phyloP scores from a whole-genome alignment of 164 flowering plant genomes.

The Berberis vulgaris region DNA sequence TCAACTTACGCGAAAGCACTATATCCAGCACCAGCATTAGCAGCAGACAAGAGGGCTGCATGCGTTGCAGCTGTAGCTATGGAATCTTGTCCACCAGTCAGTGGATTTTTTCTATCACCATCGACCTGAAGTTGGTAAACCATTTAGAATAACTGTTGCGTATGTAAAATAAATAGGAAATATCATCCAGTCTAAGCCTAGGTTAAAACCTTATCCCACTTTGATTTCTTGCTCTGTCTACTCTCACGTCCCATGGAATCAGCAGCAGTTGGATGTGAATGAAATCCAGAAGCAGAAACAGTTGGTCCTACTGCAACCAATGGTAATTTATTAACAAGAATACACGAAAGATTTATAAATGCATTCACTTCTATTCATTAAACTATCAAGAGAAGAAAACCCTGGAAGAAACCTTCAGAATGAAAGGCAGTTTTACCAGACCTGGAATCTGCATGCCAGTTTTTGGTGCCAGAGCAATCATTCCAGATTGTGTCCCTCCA shows the following conservation, averaged over 20 bases:
- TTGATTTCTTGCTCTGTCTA: constrained; percentile 83
- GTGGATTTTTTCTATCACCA: constrained; percentile 45
- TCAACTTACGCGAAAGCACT: constrained; percentile 72
- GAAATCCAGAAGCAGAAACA: constrained; percentile 33
- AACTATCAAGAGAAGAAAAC: background rate
- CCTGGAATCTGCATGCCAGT: constrained; percentile 52
- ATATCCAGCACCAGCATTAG: constrained; percentile 80
- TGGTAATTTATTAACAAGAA: background rate
- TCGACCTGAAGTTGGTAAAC: constrained; percentile 49
- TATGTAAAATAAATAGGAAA: background rate
- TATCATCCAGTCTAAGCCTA: background rate
- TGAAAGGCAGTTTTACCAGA: constrained; percentile 9
- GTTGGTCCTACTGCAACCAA: constrained; percentile 32
- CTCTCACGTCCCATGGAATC: constrained; percentile 58
- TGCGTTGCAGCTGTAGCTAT: constrained; percentile 43
- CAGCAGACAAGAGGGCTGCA: constrained; percentile 54
- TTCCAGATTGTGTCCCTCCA: constrained; percentile 56
- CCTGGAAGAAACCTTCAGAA: background rate
- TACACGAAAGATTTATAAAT: no score
- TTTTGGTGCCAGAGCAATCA: constrained; percentile 33
- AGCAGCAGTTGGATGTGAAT: constrained; percentile 22
- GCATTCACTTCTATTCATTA: background rate
- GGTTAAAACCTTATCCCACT: constrained; percentile 87
- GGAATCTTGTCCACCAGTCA: constrained; percentile 48
- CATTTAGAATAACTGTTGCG: background rate